A percentile compares a stretch with the other conserved stretches of the same genome.
phyloP scores from a whole-genome alignment of 495 filamentous ascomycete species.

The Tuber borchii region DNA sequence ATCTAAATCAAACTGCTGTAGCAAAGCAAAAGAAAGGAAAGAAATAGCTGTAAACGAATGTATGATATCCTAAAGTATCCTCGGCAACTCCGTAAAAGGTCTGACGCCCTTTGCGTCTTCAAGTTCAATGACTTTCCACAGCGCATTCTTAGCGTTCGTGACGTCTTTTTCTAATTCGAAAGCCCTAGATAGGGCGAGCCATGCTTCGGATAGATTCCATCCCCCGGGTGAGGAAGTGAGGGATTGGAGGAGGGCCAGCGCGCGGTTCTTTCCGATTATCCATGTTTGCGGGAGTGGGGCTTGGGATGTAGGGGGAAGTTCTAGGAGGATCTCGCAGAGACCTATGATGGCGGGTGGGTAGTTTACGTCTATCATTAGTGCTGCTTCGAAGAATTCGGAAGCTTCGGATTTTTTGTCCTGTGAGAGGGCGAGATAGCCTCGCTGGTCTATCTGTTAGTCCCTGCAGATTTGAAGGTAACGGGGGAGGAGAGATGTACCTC shows the following conservation, averaged over 20 bases:
- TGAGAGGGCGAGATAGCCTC: conserved; percentile 59
- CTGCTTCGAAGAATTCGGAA: conserved; percentile 67
- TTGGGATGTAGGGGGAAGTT: conserved; percentile 4
- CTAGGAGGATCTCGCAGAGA: conserved; percentile 70
- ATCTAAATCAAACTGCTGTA: not conserved
- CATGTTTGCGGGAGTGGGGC: conserved; percentile 12
- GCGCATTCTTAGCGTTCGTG: conserved; percentile 69
- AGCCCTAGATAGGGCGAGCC: conserved; percentile 77
- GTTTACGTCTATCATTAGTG: conserved; percentile 64
- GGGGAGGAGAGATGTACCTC: conserved; percentile 15
- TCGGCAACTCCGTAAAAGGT: conserved; percentile 20
- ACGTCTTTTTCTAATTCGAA: conserved; percentile 77
- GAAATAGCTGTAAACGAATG: not conserved
- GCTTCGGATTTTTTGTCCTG: conserved; percentile 64
- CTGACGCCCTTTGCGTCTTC: conserved; percentile 61
- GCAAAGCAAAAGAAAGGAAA: not conserved
- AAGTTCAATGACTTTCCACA: conserved; percentile 72
- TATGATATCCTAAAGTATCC: conserved; percentile 16
- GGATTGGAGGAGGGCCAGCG: conserved; percentile 68
- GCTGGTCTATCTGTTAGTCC: conserved; percentile 44
- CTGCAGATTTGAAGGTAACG: not conserved
- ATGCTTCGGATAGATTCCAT: conserved; percentile 92
- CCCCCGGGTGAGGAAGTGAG: conserved; percentile 79
- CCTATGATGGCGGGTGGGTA: conserved; percentile 75
- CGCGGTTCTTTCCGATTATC: conserved; percentile 63